Base-by-base conservation (phyloP, 106 monocot species). In the Platanthera guangdongensis region DNA sequence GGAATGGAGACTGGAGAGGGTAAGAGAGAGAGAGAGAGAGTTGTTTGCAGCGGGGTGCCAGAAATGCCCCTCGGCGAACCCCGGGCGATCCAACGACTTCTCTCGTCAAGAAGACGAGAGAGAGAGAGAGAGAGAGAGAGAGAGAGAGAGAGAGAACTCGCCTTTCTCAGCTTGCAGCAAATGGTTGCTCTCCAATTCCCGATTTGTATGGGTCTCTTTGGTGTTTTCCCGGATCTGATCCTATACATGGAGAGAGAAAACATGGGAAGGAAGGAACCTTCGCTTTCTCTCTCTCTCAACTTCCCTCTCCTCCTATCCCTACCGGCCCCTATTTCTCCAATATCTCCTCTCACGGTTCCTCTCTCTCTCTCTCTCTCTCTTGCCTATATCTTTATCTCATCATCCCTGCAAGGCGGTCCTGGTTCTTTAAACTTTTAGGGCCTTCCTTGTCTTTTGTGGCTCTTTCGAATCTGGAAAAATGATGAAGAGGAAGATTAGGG, bases 401-500 rank as follows among this genome's bases (percentile, higher is more conserved):
- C 70, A 16, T 71, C 39, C 39, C 39, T 51, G 65, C 54, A 14
- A 18, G 15, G 67, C 65, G 49, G 11, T 47, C 21, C 30, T 32
- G 21, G 5, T 72, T 18, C 25, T 39, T 39, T 39, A 39, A 39
- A 39, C 39, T 39, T 39, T 39, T 39, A 39, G 39, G 39, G 39
- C 39, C 39, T 3, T 39, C 39, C 39, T 39, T 39, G 1, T 39
- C 39, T 39, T 39, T 1, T 39, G 39, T 1, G 3, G 39, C 39
- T 16, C 50, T 71, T 25, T 78, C 15, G 71, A n/a, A 7, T 77
- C 57, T 11, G 46, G 8, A 3, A 52, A 48, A 75, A 81, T 83
- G 80, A 45, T 81, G 87, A 87, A 79, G 83, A 87, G 62, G 76
- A 57, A 6, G 76, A 76, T 49, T 51, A 81, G 14, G 78, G 63